These are phyloP conservation scores for Nephelium lappaceum DNA, from an alignment of 345 rosid species.

Conservation along the genomic window DNA sequence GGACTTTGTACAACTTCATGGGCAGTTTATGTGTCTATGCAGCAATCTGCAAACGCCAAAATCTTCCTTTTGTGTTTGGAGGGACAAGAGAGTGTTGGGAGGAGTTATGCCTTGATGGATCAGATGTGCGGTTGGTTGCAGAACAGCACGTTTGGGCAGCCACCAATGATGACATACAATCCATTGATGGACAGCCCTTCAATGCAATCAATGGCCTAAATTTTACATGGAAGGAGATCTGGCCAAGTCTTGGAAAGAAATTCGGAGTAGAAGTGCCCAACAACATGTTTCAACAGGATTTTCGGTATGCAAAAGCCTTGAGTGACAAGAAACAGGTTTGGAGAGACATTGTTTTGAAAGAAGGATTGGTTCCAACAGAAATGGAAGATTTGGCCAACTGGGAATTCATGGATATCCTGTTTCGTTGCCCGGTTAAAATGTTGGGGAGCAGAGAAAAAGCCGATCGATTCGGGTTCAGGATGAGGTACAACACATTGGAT, in stretches of 20 bases:
- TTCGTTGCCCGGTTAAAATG: slow-evolving; percentile 69
- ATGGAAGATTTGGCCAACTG: slow-evolving; percentile 82
- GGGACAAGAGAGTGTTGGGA: slow-evolving; percentile 89
- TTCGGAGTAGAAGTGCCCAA: slow-evolving; percentile 52
- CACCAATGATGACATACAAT: slow-evolving; percentile 41
- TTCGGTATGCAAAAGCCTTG: slow-evolving; percentile 54
- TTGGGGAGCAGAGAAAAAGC: slow-evolving; percentile 72
- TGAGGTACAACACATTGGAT: slow-evolving; percentile 57
- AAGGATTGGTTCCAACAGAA: slow-evolving; percentile 52
- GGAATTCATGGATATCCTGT: slow-evolving; percentile 72
- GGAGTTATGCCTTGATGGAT: slow-evolving; percentile 71
- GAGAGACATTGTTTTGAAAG: slow-evolving; percentile 61
- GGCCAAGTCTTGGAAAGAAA: slow-evolving; percentile 65
- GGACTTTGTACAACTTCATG: slow-evolving; percentile 68
- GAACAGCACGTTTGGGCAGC: slow-evolving; percentile 85
- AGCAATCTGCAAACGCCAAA: slow-evolving; percentile 58
- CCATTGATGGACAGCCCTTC: slow-evolving; percentile 57
- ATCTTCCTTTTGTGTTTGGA: slow-evolving; percentile 84
- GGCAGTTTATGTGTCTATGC: slow-evolving; percentile 84
- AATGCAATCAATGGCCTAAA: slow-evolving; percentile 69
- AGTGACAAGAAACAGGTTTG: slow-evolving; percentile 53
- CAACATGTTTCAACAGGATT: slow-evolving; percentile 47
- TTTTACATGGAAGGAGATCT: slow-evolving; percentile 85
- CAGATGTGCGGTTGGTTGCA: slow-evolving; percentile 74
- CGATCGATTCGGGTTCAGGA: slow-evolving; percentile 63